Evolutionary conservation across 495 filamentous ascomycete species (phyloP), one percentile per base, ranked within the genome.

Genomic region (Acidiella bohemica): DNA sequence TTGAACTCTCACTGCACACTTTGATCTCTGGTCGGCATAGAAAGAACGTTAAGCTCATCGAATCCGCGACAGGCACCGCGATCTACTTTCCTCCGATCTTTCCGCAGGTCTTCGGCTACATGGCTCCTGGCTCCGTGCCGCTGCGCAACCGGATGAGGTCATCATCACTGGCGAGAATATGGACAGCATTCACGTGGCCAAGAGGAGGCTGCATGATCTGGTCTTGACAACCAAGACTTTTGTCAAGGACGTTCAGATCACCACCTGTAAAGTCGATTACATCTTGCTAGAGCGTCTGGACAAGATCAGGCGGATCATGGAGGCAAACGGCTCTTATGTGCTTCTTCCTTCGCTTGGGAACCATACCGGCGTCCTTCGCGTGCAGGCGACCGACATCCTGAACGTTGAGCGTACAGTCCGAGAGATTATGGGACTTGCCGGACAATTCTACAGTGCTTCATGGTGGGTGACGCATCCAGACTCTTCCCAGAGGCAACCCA

Each of bases 11-110:
- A 18, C 67, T 93, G 57, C 92, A 96, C 57, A 84, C 80, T 26
- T 64, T 94, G 43, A 71, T 94, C 34, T 93, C 87, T 57, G 90
- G 90, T 20, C 80, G 88, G 11, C 83, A 80, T 44, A 73, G 88
- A 51, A 90, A 93, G 65, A 94, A 95, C 53, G 88, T 97, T 61
- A 94, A 95, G 67, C 65, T 85, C 37, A 94, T 97, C 53, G 90
- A 97, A 58, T 87, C 90, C 11, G 71, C 78, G 16, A 93, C 90
- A 11, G 81, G 82, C 50, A 94, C 92, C 11, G 88, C 90, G 26
- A 95, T 97, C 46, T 97, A 96, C 61, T 94, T 97, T 54, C 90
- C 90, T 14, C 85, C 87, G 1, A 81, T 86, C 5, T 96, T 95
- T 53, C 83, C 87, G 18, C 75, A 73, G 29, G 75, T 93, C 25